Evolutionary conservation across 2,329 filamentous ascomycete species (phyloP).

Genomic region (Penicillium sumatraense): DNA sequence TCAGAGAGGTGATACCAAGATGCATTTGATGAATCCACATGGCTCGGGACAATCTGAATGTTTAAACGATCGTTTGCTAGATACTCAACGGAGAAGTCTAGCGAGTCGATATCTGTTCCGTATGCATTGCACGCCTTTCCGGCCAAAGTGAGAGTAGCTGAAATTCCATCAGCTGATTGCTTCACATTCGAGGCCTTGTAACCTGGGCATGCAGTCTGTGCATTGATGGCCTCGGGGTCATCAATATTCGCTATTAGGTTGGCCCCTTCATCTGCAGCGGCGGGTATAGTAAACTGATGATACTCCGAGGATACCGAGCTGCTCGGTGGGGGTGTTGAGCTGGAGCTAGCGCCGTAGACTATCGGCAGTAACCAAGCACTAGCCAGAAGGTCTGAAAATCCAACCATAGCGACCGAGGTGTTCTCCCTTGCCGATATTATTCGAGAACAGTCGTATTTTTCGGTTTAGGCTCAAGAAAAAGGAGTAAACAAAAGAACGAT

Average conservation of each 20-base stretch:
- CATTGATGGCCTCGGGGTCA: constrained; percentile 66
- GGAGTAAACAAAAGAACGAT: too few relatives aligned
- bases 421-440: not conserved
- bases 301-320: constrained; percentile 23
- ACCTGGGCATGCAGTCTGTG: constrained; percentile 66
- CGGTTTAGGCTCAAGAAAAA: not conserved
- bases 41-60: constrained; percentile 70
- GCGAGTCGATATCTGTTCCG: constrained; percentile 71
- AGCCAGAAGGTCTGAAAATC: constrained; percentile 24
- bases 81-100: constrained; percentile 71
- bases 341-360: constrained; percentile 23
- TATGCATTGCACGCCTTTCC: constrained; percentile 72
- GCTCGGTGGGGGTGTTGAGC: not conserved
- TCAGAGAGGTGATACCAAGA: constrained; percentile 72
- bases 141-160: constrained; percentile 57
- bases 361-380: constrained; percentile 31
- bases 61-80: constrained; percentile 69
- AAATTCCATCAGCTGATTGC: constrained; percentile 53
- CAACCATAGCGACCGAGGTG: constrained; percentile 27
- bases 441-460: not conserved
- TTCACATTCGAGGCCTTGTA: constrained; percentile 60
- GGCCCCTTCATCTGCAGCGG: constrained; percentile 51
- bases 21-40: constrained; percentile 64
- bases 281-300: constrained; percentile 53
- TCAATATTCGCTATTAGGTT: constrained; percentile 65